Percentiles rank a stretch among this genome's conserved stretches.
phyloP scores from a whole-genome alignment of 176 grass and related monocot genomes.

The Carex littledalei region DNA sequence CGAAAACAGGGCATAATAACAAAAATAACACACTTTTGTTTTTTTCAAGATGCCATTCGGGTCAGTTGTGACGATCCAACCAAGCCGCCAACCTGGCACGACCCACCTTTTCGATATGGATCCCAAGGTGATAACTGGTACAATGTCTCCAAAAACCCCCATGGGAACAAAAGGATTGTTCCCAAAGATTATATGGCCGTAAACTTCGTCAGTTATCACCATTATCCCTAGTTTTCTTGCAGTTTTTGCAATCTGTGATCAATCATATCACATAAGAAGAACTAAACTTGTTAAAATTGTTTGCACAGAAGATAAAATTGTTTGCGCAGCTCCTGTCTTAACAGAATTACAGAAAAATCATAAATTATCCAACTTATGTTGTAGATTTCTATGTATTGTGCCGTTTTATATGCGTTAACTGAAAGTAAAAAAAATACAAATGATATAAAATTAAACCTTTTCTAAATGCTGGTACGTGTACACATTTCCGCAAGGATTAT shows the following conservation, averaged over 20 bases:
- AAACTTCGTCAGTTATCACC: conserved; percentile 75
- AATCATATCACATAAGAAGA: background rate
- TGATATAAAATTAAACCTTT: conserved; percentile 24
- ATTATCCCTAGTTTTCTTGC: conserved; percentile 55
- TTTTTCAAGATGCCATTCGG: conserved; percentile 54
- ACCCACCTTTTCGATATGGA: conserved; percentile 76
- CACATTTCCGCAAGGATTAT: conserved; percentile 67
- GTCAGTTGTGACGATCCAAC: conserved; percentile 58
- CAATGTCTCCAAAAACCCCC: conserved; percentile 47
- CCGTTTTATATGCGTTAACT: no score
- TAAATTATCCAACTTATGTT: background rate
- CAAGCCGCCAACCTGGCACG: conserved; percentile 70
- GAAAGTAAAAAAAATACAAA: background rate
- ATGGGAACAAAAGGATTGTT: conserved; percentile 58
- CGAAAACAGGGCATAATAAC: conserved; percentile 6
- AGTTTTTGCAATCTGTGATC: conserved; percentile 45
- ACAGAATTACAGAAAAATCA: background rate
- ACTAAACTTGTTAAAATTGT: background rate
- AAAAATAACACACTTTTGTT: conserved; percentile 39
- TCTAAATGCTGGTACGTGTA: conserved; percentile 43
- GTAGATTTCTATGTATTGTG: background rate
- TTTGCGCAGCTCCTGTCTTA: no score
- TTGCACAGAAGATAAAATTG: background rate
- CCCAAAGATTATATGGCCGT: conserved; percentile 52
- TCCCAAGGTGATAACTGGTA: conserved; percentile 56